Evolutionary conservation across 805 yeast genomes (phyloP).

Genomic region (Scheffersomyces coipomensis): DNA sequence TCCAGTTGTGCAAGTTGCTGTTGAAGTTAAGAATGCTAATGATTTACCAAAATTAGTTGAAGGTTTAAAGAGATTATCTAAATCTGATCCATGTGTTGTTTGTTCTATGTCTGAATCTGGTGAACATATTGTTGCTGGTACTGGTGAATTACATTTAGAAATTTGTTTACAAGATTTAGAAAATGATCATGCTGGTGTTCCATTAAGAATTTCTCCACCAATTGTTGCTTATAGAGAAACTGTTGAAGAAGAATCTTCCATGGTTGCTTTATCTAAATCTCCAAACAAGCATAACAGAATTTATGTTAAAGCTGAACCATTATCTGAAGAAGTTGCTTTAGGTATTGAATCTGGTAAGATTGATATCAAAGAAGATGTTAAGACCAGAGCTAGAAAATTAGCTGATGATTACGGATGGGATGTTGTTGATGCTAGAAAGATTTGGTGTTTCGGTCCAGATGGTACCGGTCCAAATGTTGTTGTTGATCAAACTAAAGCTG

Average conservation of each 20-base stretch:
- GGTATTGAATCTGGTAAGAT: constrained; percentile 94
- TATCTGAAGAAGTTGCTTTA: constrained; percentile 85
- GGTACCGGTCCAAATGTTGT: constrained; percentile 98
- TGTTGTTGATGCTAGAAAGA: constrained; percentile 99
- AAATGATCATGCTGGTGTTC: constrained; percentile 99
- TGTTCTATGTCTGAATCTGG: constrained; percentile 87
- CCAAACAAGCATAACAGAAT: constrained; percentile 99
- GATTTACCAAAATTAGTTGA: constrained; percentile 99
- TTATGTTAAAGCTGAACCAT: constrained; percentile 95
- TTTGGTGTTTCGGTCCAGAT: constrained; percentile 99
- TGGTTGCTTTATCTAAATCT: constrained; percentile 96
- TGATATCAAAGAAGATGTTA: constrained; percentile 95
- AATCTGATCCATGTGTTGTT: constrained; percentile 99
- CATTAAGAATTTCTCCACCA: constrained; percentile 96
- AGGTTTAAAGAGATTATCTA: constrained; percentile 99
- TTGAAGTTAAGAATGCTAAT: constrained; percentile 98
- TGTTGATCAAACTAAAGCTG: constrained; percentile 99
- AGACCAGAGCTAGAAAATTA: constrained; percentile 97
- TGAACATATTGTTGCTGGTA: constrained; percentile 99
- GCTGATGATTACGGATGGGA: constrained; percentile 99
- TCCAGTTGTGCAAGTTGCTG: constrained; percentile 99
- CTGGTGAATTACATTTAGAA: constrained; percentile 99
- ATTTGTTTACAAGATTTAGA: constrained; percentile 94
- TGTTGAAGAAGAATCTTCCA: constrained; percentile 88
- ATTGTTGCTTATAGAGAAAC: constrained; percentile 99